A percentile compares a stretch with the other conserved stretches of the same genome.
phyloP scores from a whole-genome alignment of 108 stramenopile species.

The Cyclotella baltica region DNA sequence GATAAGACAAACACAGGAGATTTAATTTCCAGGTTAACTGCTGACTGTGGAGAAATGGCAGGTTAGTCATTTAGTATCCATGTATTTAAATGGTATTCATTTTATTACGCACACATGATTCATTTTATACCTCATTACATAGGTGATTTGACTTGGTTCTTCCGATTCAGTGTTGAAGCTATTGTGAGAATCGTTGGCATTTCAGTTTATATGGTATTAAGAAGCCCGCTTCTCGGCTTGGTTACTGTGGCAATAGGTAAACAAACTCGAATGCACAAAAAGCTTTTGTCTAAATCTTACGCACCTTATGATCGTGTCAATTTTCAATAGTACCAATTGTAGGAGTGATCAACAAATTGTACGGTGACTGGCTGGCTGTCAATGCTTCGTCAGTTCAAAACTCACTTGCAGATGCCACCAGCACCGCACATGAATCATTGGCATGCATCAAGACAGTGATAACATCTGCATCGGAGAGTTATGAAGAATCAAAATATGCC shows the following conservation, averaged over 20 bases:
- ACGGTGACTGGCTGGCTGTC: slow-evolving; percentile 81
- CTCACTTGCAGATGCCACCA: slow-evolving; percentile 85
- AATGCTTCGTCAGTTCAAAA: slow-evolving; percentile 85
- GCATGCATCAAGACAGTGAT: slow-evolving; percentile 86
- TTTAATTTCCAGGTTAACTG: slow-evolving; percentile 81
- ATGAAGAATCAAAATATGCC: slow-evolving; percentile 73
- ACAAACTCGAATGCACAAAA: too few species aligned
- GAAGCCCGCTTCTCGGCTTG: slow-evolving; percentile 73
- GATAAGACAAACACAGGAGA: slow-evolving; percentile 79
- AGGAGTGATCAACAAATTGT: slow-evolving; percentile 82
- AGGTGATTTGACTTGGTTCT: slow-evolving; percentile 90
- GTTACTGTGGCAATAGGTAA: slow-evolving; percentile 77
- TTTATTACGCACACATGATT: background rate
- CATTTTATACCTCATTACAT: background rate
- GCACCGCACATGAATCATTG: slow-evolving; percentile 84
- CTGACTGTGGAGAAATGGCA: slow-evolving; percentile 90
- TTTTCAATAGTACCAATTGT: slow-evolving; percentile 88
- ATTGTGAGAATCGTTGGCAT: slow-evolving; percentile 87
- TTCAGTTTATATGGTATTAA: slow-evolving; percentile 80
- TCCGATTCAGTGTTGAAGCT: slow-evolving; percentile 89
- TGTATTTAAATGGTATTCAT: background rate
- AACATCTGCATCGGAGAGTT: slow-evolving; percentile 79
- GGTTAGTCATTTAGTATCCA: slow-evolving; percentile 20
- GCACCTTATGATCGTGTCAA: too few species aligned
- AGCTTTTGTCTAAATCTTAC: too few species aligned